Evolutionary conservation across 495 filamentous ascomycete genomes (phyloP), one percentile per base, ranked within the genome.

Genomic region (Coniosporium apollinis): DNA sequence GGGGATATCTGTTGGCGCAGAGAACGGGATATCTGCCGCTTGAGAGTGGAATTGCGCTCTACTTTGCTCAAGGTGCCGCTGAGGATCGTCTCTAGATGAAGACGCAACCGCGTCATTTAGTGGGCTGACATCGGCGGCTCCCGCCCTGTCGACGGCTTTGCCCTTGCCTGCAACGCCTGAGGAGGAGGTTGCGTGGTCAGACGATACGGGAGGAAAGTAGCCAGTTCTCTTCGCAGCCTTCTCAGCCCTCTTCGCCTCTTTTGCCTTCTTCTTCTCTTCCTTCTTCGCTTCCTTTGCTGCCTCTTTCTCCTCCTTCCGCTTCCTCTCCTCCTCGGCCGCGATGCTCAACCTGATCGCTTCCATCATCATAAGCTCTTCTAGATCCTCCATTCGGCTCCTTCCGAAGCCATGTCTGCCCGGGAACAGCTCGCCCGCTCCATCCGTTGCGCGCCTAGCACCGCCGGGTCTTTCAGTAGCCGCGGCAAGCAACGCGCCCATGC

Each of bases 301-400:
- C 45, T 84, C 80, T 48, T 89, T 85, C 33, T 89, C 82, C 20
- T 78, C 78, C 46, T 78, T 79, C 32, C 67, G 76, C 42, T 76
- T 75, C 31, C 86, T 70, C 29, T 94, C 85, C 47, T 97, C 89
- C 48, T 97, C 89, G 20, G 79, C 78, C 5, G 78, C 85, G 18
- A 96, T 61, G 33, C 82, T 91, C 30, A 93, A 56, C 20, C 89
- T 65, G 35, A 97, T 87, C 2, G 89, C 89, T 51, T 96, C 89
- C 66, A 86, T 80, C 69, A 94, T 82, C 89, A 97, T 97, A 64
- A 96, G 82, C 31, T 93, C 87, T 50, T 97, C 89, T 8, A 96
- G 60, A 46, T 94, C 87, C 29, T 91, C 82, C 35, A 89, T 65
- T 30, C 83, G 64, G 34, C 50, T 72, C 33, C 75, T 61, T 33